Evolutionary conservation across 129 eudicot species (phyloP).

Genomic region (Chrysanthemum makinoi): DNA sequence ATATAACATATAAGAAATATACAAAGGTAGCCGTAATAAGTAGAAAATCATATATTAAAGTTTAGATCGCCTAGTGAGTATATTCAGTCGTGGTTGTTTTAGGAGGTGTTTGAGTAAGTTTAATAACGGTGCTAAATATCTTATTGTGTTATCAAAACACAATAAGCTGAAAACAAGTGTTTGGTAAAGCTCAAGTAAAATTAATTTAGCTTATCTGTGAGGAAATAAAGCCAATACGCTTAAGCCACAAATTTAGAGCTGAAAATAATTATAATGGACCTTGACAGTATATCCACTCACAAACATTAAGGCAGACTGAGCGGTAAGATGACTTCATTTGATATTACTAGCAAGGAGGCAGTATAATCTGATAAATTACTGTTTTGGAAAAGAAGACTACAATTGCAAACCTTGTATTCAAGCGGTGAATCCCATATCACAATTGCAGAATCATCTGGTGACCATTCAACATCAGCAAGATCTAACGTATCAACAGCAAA

Average conservation of each 20-base stretch:
- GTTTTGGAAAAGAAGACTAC: background rate
- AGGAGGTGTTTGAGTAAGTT: too few species aligned
- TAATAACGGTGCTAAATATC: too few species aligned
- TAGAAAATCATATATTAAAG: background rate
- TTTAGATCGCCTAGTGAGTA: background rate
- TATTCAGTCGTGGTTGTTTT: too few species aligned
- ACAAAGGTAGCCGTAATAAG: background rate
- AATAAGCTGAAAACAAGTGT: too few species aligned
- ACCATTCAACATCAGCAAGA: constrained; percentile 94
- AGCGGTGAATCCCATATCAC: constrained; percentile 97
- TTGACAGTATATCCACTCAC: background rate
- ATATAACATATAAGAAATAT: background rate
- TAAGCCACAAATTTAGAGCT: too few species aligned
- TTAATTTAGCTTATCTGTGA: too few species aligned
- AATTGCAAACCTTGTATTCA: constrained; percentile 73
- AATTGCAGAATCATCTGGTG: constrained; percentile 95
- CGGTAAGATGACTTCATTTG: background rate
- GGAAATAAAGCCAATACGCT: too few species aligned
- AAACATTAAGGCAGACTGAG: constrained; percentile 1
- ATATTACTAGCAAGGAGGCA: constrained; percentile 4
- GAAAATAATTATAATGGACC: too few species aligned
- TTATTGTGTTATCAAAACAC: too few species aligned
- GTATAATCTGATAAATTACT: background rate
- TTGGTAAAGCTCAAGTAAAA: too few species aligned
- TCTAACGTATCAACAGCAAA: constrained; percentile 97